Base-by-base conservation (phyloP, 495 filamentous ascomycete species). In the Copromyces sp. region DNA sequence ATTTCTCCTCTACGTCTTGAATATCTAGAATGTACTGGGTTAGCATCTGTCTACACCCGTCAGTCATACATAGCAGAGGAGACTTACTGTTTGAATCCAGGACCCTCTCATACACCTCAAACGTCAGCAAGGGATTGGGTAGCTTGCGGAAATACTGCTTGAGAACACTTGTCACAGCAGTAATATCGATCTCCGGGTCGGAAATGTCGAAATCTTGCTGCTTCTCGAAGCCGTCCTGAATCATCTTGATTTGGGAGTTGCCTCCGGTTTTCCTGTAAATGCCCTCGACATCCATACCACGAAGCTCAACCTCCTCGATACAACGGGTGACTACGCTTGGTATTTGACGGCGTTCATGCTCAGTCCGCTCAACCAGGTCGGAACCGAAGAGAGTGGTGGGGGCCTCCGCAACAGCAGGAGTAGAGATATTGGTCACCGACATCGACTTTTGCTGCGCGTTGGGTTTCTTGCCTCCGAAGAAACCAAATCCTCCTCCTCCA, bases 91-190 rank as follows among this genome's bases (percentile, higher is more conserved):
- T 87, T 7, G 92, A 92, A 68, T 97, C 94, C 68, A 99, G 86
- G 68, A 99, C 86, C 45, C 86, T 88, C 69, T 98, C 94, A 77
- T 99, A 99, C 29, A 95, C 88, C 24, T 97, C 94, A 80, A 90
- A 97, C 1, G 95, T 97, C 76, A 99, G 90, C 24, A 99, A 85
- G 4, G 96, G 96, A 9, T 86, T 93, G 1, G 96, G 96, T 37
- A 99, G 86, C 80, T 94, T 97, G 74, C 95, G 89, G 87, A 99
- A 97, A 80, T 98, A 99, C 79, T 98, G 95, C 82, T 99, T 99
- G 72, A 99, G 88, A 42, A 92, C 92, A 74, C 92, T 95, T 4
- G 96, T 98, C 69, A 99, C 96, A 24, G 95, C 93, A 72, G 96
- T 95, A 77, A 99, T 98, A 80, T 99, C 96, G 20, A 98, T 88